Evolutionary conservation across 495 filamentous ascomycete species (phyloP).

Genomic region (Cercophora sp.): DNA sequence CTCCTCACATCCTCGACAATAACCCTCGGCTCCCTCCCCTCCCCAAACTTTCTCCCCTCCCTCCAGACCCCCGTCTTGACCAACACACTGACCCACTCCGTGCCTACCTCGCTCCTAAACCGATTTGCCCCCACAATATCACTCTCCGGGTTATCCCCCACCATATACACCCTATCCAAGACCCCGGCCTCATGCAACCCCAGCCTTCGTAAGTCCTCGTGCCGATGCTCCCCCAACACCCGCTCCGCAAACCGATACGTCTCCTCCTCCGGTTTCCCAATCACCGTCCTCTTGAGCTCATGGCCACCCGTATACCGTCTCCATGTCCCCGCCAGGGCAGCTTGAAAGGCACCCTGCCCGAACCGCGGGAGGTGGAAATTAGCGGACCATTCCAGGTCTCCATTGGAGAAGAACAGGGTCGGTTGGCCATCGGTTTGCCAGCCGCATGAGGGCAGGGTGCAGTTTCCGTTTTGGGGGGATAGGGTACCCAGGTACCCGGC

Average conservation of each 20-base stretch:
- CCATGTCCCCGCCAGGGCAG: slow-evolving; percentile 77
- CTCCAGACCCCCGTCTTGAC: slow-evolving; percentile 82
- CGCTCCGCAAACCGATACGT: slow-evolving; percentile 85
- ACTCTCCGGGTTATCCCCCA: slow-evolving; percentile 93
- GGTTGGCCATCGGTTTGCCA: slow-evolving; percentile 80
- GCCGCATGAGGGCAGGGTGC: slow-evolving; percentile 61
- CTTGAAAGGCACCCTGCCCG: slow-evolving; percentile 88
- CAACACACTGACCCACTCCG: slow-evolving; percentile 73
- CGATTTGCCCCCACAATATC: slow-evolving; percentile 89
- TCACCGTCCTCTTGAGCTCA: slow-evolving; percentile 59
- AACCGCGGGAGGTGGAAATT: slow-evolving; percentile 80
- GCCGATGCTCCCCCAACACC: slow-evolving; percentile 59
- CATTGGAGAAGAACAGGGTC: slow-evolving; percentile 76
- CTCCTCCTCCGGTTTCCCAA: slow-evolving; percentile 74
- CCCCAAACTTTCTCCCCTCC: slow-evolving; percentile 34
- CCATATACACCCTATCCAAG: slow-evolving; percentile 80
- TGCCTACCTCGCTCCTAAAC: slow-evolving; percentile 60
- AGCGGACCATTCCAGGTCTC: slow-evolving; percentile 85
- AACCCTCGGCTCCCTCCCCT: slow-evolving; percentile 42
- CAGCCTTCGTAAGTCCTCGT: slow-evolving; percentile 35
- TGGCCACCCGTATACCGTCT: slow-evolving; percentile 60
- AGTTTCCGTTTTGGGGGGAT: slow-evolving; percentile 58
- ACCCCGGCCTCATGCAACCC: slow-evolving; percentile 20
- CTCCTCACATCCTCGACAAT: slow-evolving; percentile 60
- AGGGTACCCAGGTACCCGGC: slow-evolving; percentile 73